A percentile compares a stretch with the other conserved stretches of the same genome.
These are phyloP conservation scores for Dactylellina sp. DNA, from an alignment of 2,329 filamentous ascomycete genomes.

Conservation along the genomic window DNA sequence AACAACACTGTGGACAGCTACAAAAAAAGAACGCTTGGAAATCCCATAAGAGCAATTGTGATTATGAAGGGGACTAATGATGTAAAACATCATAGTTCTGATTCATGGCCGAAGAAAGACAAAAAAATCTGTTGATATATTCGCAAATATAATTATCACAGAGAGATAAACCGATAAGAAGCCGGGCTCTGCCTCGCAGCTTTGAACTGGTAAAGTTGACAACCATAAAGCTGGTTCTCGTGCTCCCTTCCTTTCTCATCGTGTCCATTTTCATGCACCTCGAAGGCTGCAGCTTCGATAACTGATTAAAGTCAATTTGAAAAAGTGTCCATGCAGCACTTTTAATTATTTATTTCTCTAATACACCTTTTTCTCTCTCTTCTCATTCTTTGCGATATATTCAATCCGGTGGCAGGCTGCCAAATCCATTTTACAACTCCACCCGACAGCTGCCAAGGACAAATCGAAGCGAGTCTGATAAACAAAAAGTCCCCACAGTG, in stretches of 20 bases:
- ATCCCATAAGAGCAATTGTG: not conserved
- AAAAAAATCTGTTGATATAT: not conserved
- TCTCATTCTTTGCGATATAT: not conserved
- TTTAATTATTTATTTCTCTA: not conserved
- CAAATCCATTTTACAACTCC: slow-evolving; percentile 27
- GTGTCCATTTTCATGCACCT: slow-evolving; percentile 1
- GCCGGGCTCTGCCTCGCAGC: not conserved
- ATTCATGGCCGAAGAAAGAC: too few species aligned
- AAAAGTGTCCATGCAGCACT: slow-evolving; percentile 1
- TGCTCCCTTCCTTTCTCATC: slow-evolving; percentile 1
- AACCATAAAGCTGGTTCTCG: not conserved
- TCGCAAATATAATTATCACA: not conserved
- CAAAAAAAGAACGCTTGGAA: not conserved
- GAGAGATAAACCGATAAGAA: slow-evolving; percentile 8
- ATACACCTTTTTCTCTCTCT: not conserved
- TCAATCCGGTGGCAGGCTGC: slow-evolving; percentile 26
- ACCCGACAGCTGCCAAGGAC: slow-evolving; percentile 17
- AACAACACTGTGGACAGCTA: slow-evolving; percentile 2
- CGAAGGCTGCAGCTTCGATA: slow-evolving; percentile 20
- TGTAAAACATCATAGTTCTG: too few species aligned
- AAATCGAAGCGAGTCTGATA: not conserved
- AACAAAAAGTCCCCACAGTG: not conserved
- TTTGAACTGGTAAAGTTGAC: not conserved
- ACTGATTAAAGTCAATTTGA: slow-evolving; percentile 3
- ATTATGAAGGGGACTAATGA: too few species aligned